Percentiles rank a stretch among this genome's conserved stretches.
These are phyloP conservation scores for peach (Prunus persica) DNA, from an alignment of 306 rosid genomes.

Conservation along the genomic window DNA sequence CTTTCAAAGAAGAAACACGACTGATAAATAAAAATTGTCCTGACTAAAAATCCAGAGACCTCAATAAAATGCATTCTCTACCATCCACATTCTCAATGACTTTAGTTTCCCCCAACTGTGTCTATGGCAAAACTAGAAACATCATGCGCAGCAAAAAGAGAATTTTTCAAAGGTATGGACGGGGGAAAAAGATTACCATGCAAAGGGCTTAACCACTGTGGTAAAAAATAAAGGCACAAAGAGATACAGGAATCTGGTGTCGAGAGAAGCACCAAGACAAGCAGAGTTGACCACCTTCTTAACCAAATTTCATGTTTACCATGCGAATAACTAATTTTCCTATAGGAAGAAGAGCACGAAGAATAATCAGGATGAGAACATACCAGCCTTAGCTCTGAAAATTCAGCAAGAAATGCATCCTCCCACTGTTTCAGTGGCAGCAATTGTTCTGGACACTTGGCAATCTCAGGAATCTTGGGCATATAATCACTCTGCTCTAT, in stretches of 20 bases:
- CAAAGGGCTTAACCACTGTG: neutral
- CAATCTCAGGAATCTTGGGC: slow-evolving; percentile 84
- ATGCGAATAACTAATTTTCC: neutral
- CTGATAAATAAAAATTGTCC: neutral
- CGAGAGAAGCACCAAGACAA: neutral
- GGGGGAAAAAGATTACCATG: neutral
- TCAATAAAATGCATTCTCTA: neutral
- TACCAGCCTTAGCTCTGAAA: slow-evolving; percentile 72
- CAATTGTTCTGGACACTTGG: slow-evolving; percentile 73
- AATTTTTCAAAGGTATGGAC: neutral
- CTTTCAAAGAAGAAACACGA: neutral
- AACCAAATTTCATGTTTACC: neutral
- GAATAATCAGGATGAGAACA: slow-evolving; percentile 11
- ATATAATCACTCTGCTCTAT: slow-evolving; percentile 80
- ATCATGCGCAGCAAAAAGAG: neutral
- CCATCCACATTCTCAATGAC: neutral
- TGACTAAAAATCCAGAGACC: neutral
- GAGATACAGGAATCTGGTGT: neutral
- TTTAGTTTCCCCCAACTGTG: neutral
- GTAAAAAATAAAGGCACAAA: neutral
- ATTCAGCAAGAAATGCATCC: slow-evolving; percentile 70
- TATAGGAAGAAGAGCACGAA: neutral
- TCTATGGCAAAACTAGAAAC: neutral
- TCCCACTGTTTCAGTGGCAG: slow-evolving; percentile 82
- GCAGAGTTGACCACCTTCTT: neutral